phyloP scores from a whole-genome alignment of 306 rosid genomes.

The cucumber (Cucumis sativus) region Cucumber_9930_V3 NC_026660.2:18301501-18302000 shows the following conservation, averaged over 20 bases:
- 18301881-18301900: too few species aligned
- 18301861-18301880: not conserved
- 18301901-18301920: not conserved
- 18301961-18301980: not conserved
- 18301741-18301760: conserved; percentile 27
- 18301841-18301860: not conserved
- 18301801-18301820: conserved; percentile 22
- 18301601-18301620: too few species aligned
- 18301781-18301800: conserved; percentile 10
- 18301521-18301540: too few species aligned
- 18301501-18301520: too few species aligned
- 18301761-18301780: conserved; percentile 20
- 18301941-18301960: not conserved
- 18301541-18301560: too few species aligned
- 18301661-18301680: too few species aligned
- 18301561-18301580: too few species aligned
- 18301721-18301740: not conserved
- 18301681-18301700: too few species aligned
- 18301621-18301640: not conserved
- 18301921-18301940: conserved; percentile 7
- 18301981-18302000: not conserved
- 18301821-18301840: not conserved
- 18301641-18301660: not conserved
- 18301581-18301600: too few species aligned
- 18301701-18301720: not conserved